These are phyloP conservation scores for Cadophora sp. DNA, from an alignment of 2,329 filamentous ascomycete genomes.

Conservation along the genomic window DNA sequence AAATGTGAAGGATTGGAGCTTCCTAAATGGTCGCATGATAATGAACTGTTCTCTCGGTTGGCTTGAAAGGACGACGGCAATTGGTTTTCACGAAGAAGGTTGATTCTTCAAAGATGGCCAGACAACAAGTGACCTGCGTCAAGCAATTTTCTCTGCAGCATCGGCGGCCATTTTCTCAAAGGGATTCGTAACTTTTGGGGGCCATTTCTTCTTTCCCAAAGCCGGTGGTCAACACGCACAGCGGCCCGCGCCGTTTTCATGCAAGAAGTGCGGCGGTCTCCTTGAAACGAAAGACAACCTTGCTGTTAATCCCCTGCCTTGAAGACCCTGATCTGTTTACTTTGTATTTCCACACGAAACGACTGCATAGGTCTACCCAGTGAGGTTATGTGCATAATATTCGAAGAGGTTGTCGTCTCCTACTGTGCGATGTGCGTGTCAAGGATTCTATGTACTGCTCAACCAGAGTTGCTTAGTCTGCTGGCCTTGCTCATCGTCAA, in stretches of 20 bases:
- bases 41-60: not conserved
- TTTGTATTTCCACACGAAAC: conserved; percentile 8
- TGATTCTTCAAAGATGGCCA: not conserved
- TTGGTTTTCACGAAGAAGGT: not conserved
- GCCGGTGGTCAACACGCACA: not conserved
- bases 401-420: too few relatives aligned
- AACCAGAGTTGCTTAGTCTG: too few relatives aligned
- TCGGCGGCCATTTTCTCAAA: not conserved
- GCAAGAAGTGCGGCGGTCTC: not conserved
- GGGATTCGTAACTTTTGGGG: not conserved
- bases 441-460: too few relatives aligned
- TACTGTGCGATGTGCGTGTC: too few relatives aligned
- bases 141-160: not conserved
- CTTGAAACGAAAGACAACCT: not conserved
- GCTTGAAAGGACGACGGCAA: not conserved
- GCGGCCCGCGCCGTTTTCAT: conserved; percentile 9
- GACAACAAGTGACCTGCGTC: too few relatives aligned
- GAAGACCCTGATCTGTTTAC: not conserved
- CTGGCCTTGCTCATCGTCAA: too few relatives aligned
- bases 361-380: not conserved
- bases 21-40: not conserved
- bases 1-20: not conserved
- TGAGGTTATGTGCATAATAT: not conserved
- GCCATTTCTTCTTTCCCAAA: not conserved
- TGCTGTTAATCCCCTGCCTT: not conserved